phyloP scores from a whole-genome alignment of 2,329 filamentous ascomycete genomes.

The Monosporascus cannonballus region DNA sequence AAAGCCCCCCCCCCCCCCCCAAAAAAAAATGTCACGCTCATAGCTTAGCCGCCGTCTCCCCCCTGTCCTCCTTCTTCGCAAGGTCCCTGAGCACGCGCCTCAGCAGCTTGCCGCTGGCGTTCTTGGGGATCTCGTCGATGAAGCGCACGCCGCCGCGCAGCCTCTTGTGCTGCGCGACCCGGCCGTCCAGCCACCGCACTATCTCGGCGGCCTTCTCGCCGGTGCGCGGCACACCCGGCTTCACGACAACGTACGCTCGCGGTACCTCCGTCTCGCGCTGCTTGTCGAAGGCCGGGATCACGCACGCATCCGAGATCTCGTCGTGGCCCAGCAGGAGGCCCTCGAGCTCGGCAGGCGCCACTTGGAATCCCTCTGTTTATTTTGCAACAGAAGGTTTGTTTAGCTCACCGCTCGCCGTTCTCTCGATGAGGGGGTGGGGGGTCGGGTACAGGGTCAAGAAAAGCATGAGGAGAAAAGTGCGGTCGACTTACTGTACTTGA shows the following conservation, averaged over 20 bases:
- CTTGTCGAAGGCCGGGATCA: conserved; percentile 56
- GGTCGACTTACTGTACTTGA: conserved; percentile 47
- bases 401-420: conserved; percentile 10
- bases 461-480: background rate
- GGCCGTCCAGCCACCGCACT: conserved; percentile 28
- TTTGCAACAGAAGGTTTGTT: conserved; percentile 33
- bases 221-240: conserved; percentile 28
- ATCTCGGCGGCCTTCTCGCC: conserved; percentile 34
- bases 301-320: conserved; percentile 51
- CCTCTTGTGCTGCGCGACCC: conserved; percentile 34
- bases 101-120: conserved; percentile 58
- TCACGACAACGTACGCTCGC: conserved; percentile 55
- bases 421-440: background rate
- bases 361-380: conserved; percentile 66
- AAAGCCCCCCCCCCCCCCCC: too few species aligned
- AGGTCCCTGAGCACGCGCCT: conserved; percentile 47
- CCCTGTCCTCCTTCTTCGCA: conserved; percentile 28
- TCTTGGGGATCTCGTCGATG: conserved; percentile 54
- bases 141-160: conserved; percentile 38
- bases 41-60: conserved; percentile 21
- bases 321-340: conserved; percentile 36
- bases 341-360: conserved; percentile 61
- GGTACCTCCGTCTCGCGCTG: conserved; percentile 62
- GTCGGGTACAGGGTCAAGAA: background rate
- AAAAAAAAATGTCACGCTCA: conserved; percentile 5